These are phyloP conservation scores for Nemania bipapillata DNA, from an alignment of 2,329 filamentous ascomycete species.

Conservation along the genomic window DNA sequence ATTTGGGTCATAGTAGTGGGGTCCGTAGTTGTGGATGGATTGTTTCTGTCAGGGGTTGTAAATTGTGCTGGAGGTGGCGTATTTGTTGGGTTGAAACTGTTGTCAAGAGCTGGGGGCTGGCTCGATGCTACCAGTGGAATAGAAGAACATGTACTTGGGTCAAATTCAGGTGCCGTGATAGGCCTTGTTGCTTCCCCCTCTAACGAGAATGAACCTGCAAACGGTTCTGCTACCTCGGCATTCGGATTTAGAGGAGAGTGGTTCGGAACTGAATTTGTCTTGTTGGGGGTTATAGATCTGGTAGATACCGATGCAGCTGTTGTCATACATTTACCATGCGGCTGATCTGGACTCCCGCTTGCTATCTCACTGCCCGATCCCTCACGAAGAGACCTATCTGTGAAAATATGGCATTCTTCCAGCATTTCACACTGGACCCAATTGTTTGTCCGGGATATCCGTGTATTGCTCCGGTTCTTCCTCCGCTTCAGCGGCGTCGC, in stretches of 20 bases:
- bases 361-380: neutral
- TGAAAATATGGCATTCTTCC: neutral
- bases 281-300: conserved; percentile 1
- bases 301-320: neutral
- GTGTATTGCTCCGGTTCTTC: neutral
- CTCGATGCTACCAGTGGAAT: too few relatives aligned
- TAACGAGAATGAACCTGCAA: neutral
- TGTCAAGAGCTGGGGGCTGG: too few relatives aligned
- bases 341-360: neutral
- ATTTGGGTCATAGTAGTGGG: too few relatives aligned
- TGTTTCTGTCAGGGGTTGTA: too few relatives aligned
- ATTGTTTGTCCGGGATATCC: neutral
- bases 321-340: neutral
- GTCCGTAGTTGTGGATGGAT: too few relatives aligned
- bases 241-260: neutral
- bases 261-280: neutral
- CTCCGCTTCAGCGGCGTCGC: neutral
- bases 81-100: too few relatives aligned
- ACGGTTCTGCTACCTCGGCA: neutral
- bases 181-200: neutral
- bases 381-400: neutral
- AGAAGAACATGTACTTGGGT: neutral
- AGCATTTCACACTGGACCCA: neutral
- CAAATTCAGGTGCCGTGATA: neutral
- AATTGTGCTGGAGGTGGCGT: too few relatives aligned